Evolutionary conservation across 2,329 filamentous ascomycete species (phyloP), one percentile per base, ranked within the genome.

Genomic region (Talaromyces sp.): DNA sequence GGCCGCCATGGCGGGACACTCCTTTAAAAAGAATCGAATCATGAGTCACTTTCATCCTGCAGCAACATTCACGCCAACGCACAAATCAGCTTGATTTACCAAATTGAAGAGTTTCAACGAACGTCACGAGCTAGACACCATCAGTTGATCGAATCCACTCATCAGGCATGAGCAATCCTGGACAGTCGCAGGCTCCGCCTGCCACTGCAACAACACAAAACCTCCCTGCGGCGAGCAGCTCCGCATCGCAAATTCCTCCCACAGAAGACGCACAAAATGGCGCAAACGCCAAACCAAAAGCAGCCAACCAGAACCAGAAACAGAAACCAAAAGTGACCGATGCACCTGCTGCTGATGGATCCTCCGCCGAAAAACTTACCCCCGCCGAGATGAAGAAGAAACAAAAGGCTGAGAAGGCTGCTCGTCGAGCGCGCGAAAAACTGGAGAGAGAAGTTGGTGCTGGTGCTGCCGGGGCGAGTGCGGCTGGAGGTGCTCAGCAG

Each of bases 321-420:
- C 46, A 60, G 45, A 65, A 37, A 19, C 63, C 43, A 36, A 62
- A 56, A 54, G 56, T 37, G 37, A 56, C 56, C 25, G 41, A 48
- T 6, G 41, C 37, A 58, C 54, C 56, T 57, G 48, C 63, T 63
- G 43, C 63, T 60, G 59, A 65, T 58, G 61, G 64, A 53, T 57
- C 63, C 61, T 57, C 63, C 61, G 56, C 68, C 31, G 72, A 72
- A 25, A 71, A 75, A 25, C 66, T 77, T 31, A 72, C 72, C 6
- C 69, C 69, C 36, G 91, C 90, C 19, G 89, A 96, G 73, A 71
- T 96, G 68, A 97, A 97, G 77, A 93, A 92, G 67, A 86, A 85
- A 71, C 88, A 88, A 61, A 93, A 96, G 73, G 92, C 90, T 33
- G 93, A 97, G 72, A 97, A 97, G 77, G 88, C 89, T 54, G 91